phyloP scores from a whole-genome alignment of 2,329 filamentous ascomycete genomes.

The Plenodomus tracheiphilus region DNA sequence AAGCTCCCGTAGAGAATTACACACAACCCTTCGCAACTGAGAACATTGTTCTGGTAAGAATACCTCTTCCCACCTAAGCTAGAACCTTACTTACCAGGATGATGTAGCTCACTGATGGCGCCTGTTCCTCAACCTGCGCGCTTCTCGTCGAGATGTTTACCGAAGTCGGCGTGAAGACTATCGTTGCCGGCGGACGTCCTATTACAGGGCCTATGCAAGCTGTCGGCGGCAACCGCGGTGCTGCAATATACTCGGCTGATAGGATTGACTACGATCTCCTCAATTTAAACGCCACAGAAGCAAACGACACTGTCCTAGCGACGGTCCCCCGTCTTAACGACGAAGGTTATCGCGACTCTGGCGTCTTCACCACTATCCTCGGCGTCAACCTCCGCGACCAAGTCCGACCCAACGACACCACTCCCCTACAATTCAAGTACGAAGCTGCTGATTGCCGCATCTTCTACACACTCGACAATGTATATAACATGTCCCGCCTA shows the following conservation, averaged over 20 bases:
- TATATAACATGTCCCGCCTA: constrained; percentile 43
- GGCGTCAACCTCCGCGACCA: constrained; percentile 46
- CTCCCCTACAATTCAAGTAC: constrained; percentile 45
- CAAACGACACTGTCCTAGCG: constrained; percentile 2
- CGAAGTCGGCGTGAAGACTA: constrained; percentile 54
- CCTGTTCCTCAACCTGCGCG: constrained; percentile 60
- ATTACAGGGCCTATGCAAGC: constrained; percentile 41
- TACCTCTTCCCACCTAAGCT: too few relatives aligned
- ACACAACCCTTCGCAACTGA: constrained; percentile 10
- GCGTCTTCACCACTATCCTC: constrained; percentile 29
- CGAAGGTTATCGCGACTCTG: constrained; percentile 11
- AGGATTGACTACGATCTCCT: constrained; percentile 24
- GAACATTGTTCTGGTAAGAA: constrained; percentile 34
- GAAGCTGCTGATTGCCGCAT: constrained; percentile 46
- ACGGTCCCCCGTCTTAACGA: constrained; percentile 2
- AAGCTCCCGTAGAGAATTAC: background rate
- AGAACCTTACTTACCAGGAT: background rate
- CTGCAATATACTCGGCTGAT: constrained; percentile 40
- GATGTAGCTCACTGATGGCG: constrained; percentile 54
- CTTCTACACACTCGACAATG: constrained; percentile 42
- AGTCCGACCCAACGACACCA: constrained; percentile 33
- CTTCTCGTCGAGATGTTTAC: constrained; percentile 55
- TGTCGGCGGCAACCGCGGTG: constrained; percentile 60
- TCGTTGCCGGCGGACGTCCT: constrained; percentile 62
- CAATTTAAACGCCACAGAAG: constrained; percentile 4